Conservation (phyloP, 2,329 filamentous ascomycete species). For the Fusarium mangiferae region DNA sequence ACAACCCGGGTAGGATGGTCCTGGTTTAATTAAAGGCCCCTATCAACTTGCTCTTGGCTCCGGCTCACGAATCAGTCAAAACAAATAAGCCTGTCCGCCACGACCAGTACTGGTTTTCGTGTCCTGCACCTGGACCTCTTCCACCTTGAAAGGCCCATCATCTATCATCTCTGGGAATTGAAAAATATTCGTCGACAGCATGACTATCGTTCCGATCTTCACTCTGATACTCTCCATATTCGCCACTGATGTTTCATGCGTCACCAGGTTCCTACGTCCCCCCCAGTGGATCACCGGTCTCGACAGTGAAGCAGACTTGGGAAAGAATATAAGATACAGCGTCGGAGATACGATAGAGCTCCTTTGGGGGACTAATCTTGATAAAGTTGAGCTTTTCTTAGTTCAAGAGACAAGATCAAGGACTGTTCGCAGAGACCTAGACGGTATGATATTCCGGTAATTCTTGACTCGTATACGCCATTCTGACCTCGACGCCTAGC, state of each 20-base stretch:
- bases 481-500: not conserved
- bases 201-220: fast-evolving
- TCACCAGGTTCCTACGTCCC: not conserved
- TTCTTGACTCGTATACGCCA: fast-evolving
- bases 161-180: fast-evolving
- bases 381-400: no score
- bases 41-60: fast-evolving
- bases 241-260: fast-evolving
- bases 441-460: no score
- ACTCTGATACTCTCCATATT: not conserved
- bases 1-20: not conserved
- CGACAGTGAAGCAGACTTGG: fast-evolving
- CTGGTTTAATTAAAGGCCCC: not conserved
- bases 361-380: not conserved
- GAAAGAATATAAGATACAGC: fast-evolving
- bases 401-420: no score
- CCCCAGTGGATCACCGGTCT: not conserved
- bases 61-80: not conserved
- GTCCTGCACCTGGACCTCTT: not conserved
- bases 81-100: not conserved
- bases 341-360: not conserved
- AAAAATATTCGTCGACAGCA: fast-evolving
- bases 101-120: no score
- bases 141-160: not conserved
- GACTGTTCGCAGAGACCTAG: no score